Percentiles rank a stretch among this genome's conserved stretches.
Conservation (phyloP, 495 filamentous ascomycete genomes). For the Platismatia glauca region DNA sequence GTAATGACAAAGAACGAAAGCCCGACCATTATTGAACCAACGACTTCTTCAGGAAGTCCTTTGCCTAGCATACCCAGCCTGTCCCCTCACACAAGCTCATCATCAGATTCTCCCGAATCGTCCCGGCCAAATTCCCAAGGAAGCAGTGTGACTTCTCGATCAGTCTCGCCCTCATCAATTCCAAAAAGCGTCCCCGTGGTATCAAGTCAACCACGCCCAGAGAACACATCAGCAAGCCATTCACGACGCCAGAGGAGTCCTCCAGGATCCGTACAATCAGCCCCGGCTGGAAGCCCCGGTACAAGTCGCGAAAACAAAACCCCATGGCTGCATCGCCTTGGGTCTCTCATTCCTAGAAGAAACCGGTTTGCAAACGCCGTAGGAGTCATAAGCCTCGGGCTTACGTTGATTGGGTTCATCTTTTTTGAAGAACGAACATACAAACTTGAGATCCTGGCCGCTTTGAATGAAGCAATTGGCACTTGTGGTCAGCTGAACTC, state of each 20-base stretch:
- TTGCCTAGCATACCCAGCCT: neutral
- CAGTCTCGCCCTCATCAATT: neutral
- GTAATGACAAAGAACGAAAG: neutral
- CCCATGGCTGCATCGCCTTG: neutral
- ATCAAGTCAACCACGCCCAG: neutral
- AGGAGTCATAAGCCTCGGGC: conserved; percentile 5
- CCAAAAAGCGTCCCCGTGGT: neutral
- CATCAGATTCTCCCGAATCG: neutral
- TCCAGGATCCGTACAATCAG: neutral
- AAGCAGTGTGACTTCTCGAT: conserved; percentile 5
- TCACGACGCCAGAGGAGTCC: too few relatives aligned
- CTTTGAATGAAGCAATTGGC: neutral
- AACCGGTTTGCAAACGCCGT: neutral
- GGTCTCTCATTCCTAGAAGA: neutral
- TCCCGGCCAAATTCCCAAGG: neutral
- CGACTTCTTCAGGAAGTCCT: neutral
- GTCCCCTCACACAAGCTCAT: neutral
- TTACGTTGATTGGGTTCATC: conserved; percentile 12
- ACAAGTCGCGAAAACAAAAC: neutral
- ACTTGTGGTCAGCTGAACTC: conserved; percentile 1
- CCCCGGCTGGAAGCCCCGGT: neutral
- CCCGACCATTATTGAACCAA: neutral
- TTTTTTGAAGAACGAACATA: conserved; percentile 11
- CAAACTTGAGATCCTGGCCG: conserved; percentile 3
- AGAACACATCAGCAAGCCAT: neutral